Percentiles rank a stretch among this genome's conserved stretches.
These are phyloP conservation scores for Dothidotthia symphoricarpi DNA, from an alignment of 2,329 filamentous ascomycete species.

Conservation along the genomic window DNA sequence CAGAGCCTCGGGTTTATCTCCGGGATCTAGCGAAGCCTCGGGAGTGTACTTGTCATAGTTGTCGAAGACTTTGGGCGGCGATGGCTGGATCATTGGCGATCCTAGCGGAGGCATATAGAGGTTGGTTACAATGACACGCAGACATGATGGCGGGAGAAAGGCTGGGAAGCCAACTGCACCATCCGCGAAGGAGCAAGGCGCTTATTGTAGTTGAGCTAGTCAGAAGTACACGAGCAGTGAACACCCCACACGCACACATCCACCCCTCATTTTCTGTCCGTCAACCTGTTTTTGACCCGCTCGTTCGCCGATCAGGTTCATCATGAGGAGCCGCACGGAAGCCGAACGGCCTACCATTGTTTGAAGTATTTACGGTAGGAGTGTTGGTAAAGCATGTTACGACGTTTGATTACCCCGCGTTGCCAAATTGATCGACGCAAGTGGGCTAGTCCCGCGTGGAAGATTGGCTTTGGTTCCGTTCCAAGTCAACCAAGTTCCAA, in stretches of 20 bases:
- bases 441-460: no score
- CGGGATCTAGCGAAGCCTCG: slow-evolving; percentile 25
- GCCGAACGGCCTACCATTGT: no score
- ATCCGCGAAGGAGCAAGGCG: slow-evolving; percentile 27
- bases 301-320: no score
- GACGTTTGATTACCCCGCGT: no score
- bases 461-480: no score
- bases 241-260: slow-evolving; percentile 6
- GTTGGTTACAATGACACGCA: slow-evolving; percentile 9
- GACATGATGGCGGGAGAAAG: slow-evolving; percentile 11
- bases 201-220: slow-evolving; percentile 17
- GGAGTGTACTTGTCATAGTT: slow-evolving; percentile 22
- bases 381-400: no score
- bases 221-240: slow-evolving; percentile 19
- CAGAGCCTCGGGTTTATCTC: slow-evolving; percentile 28
- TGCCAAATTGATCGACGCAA: no score
- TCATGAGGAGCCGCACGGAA: no score
- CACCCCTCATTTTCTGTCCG: slow-evolving; percentile 8
- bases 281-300: slow-evolving; percentile 3
- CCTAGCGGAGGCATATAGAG: slow-evolving; percentile 3
- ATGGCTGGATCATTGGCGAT: slow-evolving; percentile 24
- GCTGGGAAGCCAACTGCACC: slow-evolving; percentile 17
- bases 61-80: slow-evolving; percentile 9
- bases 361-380: no score
- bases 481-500: no score